These are phyloP conservation scores for Mycena epipterygia DNA, from an alignment of 768 basidiomycete species.

Conservation along the genomic window DNA sequence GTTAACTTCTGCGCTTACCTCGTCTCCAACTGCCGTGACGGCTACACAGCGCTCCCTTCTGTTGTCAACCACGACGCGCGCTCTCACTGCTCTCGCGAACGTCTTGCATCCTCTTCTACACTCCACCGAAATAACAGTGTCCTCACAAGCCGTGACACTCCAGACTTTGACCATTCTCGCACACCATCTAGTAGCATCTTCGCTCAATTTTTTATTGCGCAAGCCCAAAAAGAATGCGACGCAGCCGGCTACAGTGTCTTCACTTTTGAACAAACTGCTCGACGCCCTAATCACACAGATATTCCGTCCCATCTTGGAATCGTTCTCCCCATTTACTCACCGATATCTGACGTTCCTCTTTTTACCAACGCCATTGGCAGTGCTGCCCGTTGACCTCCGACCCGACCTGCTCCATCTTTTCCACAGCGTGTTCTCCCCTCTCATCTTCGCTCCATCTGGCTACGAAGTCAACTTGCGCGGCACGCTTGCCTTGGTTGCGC, in stretches of 20 bases:
- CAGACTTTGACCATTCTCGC: slow-evolving; percentile 19
- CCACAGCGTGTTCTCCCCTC: slow-evolving; percentile 36
- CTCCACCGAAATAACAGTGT: slow-evolving; percentile 38
- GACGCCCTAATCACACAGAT: slow-evolving; percentile 34
- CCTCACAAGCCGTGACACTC: slow-evolving; percentile 28
- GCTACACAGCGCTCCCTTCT: slow-evolving; percentile 40
- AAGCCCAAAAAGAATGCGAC: slow-evolving; percentile 23
- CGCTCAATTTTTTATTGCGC: slow-evolving; percentile 31
- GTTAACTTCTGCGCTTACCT: slow-evolving; percentile 39
- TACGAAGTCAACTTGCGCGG: slow-evolving; percentile 38
- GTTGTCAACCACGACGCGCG: slow-evolving; percentile 46
- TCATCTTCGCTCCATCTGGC: slow-evolving; percentile 28
- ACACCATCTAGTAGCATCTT: slow-evolving; percentile 27
- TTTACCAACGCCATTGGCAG: slow-evolving; percentile 4
- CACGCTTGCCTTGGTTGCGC: slow-evolving; percentile 54
- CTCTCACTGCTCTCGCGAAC: slow-evolving; percentile 44
- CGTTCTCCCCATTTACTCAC: slow-evolving; percentile 25
- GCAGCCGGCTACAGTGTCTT: slow-evolving; percentile 18
- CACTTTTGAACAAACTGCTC: slow-evolving; percentile 32
- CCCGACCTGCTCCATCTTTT: slow-evolving; percentile 46
- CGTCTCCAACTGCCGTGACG: slow-evolving; percentile 33
- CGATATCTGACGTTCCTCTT: slow-evolving; percentile 26
- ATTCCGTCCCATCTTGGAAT: slow-evolving; percentile 35
- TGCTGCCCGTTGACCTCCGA: slow-evolving; percentile 43
- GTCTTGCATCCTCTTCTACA: slow-evolving; percentile 45